These are phyloP conservation scores for Truncatella angustata DNA, from an alignment of 2,329 filamentous ascomycete genomes.

Conservation along the genomic window DNA sequence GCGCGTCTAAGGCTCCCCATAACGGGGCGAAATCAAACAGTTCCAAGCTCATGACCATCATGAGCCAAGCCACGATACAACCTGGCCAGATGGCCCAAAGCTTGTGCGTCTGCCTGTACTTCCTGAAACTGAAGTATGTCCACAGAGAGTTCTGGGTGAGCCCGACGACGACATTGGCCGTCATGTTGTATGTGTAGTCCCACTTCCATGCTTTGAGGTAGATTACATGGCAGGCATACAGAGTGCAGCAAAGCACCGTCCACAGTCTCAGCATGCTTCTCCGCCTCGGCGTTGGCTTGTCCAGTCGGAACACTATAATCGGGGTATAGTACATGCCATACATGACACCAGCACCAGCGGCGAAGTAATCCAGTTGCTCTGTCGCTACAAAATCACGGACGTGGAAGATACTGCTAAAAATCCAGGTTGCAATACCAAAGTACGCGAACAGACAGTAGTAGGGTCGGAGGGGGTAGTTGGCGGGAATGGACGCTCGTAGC, in stretches of 20 bases:
- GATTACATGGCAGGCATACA: constrained; percentile 75
- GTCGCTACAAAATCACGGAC: constrained; percentile 81
- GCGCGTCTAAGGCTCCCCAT: constrained; percentile 81
- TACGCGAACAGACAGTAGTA: constrained; percentile 82
- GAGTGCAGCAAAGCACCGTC: constrained; percentile 67
- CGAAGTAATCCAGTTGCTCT: constrained; percentile 96
- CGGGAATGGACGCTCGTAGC: constrained; percentile 68
- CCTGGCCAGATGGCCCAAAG: constrained; percentile 88
- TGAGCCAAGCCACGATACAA: constrained; percentile 86
- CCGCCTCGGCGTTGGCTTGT: constrained; percentile 48
- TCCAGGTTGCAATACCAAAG: constrained; percentile 80
- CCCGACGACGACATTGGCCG: constrained; percentile 83
- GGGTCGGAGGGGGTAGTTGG: constrained; percentile 69
- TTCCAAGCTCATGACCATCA: constrained; percentile 93
- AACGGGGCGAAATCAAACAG: constrained; percentile 89
- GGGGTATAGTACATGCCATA: constrained; percentile 88
- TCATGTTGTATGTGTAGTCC: constrained; percentile 99
- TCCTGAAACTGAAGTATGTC: constrained; percentile 76
- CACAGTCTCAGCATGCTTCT: constrained; percentile 64
- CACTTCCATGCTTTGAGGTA: constrained; percentile 85
- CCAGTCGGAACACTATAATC: constrained; percentile 80
- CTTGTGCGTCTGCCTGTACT: constrained; percentile 69
- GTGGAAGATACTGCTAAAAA: constrained; percentile 89
- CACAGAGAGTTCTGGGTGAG: constrained; percentile 79
- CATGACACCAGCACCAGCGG: constrained; percentile 81